Evolutionary conservation across 805 yeast species (phyloP), one percentile per base, ranked within the genome.

Genomic region (Saturnispora serradocipensis): DNA sequence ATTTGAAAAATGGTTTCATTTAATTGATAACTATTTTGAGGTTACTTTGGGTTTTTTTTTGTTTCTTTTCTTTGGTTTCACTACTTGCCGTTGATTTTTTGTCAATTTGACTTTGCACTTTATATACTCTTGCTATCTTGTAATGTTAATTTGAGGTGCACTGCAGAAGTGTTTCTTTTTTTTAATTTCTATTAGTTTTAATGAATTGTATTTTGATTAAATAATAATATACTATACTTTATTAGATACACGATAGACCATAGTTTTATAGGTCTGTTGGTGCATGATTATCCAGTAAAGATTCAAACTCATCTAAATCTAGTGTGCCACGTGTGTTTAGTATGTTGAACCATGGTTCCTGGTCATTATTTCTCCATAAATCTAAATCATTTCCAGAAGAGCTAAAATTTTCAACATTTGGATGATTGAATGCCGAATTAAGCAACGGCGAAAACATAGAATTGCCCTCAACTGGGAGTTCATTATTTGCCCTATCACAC

Each of bases 341-440:
- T 8, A 27, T 22, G 44, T 15, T 45, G 11, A 86, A 65, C 95
- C 95, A 86, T 57, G 78, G 81, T 0, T 90, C 90, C 59, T 84
- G 88, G 59, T 77, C 78, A 0, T 89, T 80, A 51, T 85, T 90
- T 60, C 79, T 82, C 95, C 95, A 86, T 32, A 86, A 67, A 54
- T 82, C 75, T 47, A 69, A 64, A 56, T 79, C 84, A 3, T 67
- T 62, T 16, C 69, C 64, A n/a, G 69, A 69, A 2, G 67, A 59
- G 20, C 67, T 63, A 42, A 63, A 49, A 25, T 59, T 66, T 54
- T 69, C 67, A 56, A 72, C 69, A 39, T 68, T 68, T 7, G 67
- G 57, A 6, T 62, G 61, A 1, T 67, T 67, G 42, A 71, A 58
- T 28, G 64, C 55, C n/a, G 66, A 62, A n/a, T 58, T 49, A 13